phyloP scores from a whole-genome alignment of 2,329 filamentous ascomycete genomes.

The Colletotrichum magnum region DNA sequence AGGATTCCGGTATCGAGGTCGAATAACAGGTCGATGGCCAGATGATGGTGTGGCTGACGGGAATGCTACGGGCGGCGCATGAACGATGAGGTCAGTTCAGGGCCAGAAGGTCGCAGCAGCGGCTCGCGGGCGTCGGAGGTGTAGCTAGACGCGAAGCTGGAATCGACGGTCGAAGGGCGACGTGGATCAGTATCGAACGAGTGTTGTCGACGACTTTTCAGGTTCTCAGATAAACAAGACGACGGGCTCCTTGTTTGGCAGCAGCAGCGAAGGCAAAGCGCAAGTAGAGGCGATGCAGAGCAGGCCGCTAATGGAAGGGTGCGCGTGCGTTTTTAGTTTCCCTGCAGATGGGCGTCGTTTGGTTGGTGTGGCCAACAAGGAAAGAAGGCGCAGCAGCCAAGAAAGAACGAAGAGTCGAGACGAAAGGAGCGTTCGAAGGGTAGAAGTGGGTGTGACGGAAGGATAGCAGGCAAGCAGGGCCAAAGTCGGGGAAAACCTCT shows the following conservation, averaged over 20 bases:
- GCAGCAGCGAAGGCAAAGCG: neutral
- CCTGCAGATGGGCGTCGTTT: constrained; percentile 16
- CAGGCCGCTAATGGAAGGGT: constrained; percentile 28
- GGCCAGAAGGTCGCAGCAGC: neutral
- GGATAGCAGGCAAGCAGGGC: constrained; percentile 7
- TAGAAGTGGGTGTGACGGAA: constrained; percentile 5
- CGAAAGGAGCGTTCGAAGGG: constrained; percentile 31
- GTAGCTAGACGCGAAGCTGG: neutral
- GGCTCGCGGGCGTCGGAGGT: constrained; percentile 8
- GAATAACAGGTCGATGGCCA: constrained; percentile 27
- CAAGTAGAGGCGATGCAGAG: constrained; percentile 22
- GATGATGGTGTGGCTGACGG: constrained; percentile 36
- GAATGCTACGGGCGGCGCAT: constrained; percentile 38
- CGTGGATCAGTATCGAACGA: constrained; percentile 21
- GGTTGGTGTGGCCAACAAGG: constrained; percentile 25
- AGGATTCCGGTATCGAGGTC: constrained; percentile 31
- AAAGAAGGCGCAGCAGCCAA: constrained; percentile 37
- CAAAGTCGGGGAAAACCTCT: neutral
- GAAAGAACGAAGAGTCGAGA: constrained; percentile 17
- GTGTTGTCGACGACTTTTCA: constrained; percentile 29
- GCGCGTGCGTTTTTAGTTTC: constrained; percentile 32
- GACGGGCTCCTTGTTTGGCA: constrained; percentile 25
- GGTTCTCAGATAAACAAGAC: constrained; percentile 16
- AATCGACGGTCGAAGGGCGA: neutral
- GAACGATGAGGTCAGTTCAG: constrained; percentile 44